phyloP scores from a whole-genome alignment of 1,139 yeast species.

The Debaryomyces robertsiae region DNA sequence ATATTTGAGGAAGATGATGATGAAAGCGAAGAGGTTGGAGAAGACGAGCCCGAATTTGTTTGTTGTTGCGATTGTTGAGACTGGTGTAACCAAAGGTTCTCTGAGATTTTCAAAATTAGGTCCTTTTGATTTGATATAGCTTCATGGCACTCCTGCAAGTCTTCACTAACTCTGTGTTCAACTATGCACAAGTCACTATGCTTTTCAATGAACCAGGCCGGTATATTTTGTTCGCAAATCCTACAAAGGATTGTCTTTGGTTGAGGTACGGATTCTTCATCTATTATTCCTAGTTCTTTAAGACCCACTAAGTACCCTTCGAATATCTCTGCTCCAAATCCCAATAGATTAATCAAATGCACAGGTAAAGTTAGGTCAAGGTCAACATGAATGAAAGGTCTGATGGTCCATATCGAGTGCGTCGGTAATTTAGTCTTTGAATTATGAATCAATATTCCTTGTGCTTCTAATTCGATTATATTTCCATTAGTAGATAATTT shows the following conservation, averaged over 20 bases:
- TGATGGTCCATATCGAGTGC: slow-evolving; percentile 92
- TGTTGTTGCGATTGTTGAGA: slow-evolving; percentile 23
- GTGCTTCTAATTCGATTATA: slow-evolving; percentile 81
- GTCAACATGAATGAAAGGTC: slow-evolving; percentile 69
- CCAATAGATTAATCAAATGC: slow-evolving; percentile 68
- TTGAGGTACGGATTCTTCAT: slow-evolving; percentile 67
- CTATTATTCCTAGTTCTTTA: slow-evolving; percentile 60
- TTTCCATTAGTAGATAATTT: slow-evolving; percentile 56
- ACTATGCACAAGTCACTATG: slow-evolving; percentile 88
- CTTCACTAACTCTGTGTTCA: slow-evolving; percentile 82
- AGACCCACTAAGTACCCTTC: slow-evolving; percentile 70
- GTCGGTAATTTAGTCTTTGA: slow-evolving; percentile 59
- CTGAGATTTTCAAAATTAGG: slow-evolving; percentile 50
- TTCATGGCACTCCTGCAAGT: slow-evolving; percentile 79
- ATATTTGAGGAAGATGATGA: slow-evolving; percentile 24
- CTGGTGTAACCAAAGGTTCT: slow-evolving; percentile 27
- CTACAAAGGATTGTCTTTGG: slow-evolving; percentile 84
- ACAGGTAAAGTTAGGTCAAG: slow-evolving; percentile 68
- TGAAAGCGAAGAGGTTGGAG: slow-evolving; percentile 25
- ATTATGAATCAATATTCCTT: slow-evolving; percentile 88
- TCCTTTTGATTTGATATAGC: slow-evolving; percentile 70
- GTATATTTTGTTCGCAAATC: slow-evolving; percentile 88
- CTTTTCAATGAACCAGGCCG: slow-evolving; percentile 94
- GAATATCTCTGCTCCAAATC: slow-evolving; percentile 86
- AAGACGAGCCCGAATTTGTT: slow-evolving; percentile 12